Conservation (phyloP, 306 rosid species). For the Boehmeria nivea region DNA sequence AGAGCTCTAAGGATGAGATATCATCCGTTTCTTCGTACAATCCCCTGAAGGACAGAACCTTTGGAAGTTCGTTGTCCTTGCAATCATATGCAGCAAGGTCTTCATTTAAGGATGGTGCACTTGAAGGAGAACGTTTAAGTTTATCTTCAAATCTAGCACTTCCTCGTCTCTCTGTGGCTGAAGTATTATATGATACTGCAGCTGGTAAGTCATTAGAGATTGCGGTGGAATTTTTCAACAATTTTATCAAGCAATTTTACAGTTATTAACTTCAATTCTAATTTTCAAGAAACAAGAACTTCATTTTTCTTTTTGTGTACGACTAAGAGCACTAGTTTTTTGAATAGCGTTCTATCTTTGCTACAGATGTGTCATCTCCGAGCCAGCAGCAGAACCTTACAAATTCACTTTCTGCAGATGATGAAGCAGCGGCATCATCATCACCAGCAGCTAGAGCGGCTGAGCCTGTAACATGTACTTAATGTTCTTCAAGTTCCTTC, state of each 20-base stretch:
- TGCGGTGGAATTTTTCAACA: background rate
- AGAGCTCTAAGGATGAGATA: conserved; percentile 87
- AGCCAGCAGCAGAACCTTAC: conserved; percentile 46
- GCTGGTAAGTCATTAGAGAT: conserved; percentile 45
- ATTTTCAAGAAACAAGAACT: background rate
- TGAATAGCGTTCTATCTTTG: conserved; percentile 25
- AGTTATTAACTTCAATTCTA: too few relatives aligned
- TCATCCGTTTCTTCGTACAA: conserved; percentile 95
- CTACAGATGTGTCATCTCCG: conserved; percentile 62
- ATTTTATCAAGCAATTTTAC: too few relatives aligned
- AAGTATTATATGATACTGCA: conserved; percentile 56
- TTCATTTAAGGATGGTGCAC: conserved; percentile 42
- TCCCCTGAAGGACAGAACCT: conserved; percentile 70
- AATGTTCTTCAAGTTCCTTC: conserved; percentile 30
- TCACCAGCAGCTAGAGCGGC: conserved; percentile 48
- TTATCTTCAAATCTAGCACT: conserved; percentile 62
- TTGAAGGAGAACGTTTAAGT: conserved; percentile 66
- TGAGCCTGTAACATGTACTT: conserved; percentile 71
- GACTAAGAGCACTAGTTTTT: conserved; percentile 22
- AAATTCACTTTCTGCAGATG: conserved; percentile 49
- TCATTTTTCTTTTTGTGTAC: conserved; percentile 14
- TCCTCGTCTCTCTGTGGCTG: conserved; percentile 75
- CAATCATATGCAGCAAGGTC: conserved; percentile 72
- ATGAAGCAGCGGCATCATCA: conserved; percentile 58
- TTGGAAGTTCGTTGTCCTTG: conserved; percentile 79